A percentile compares a stretch with the other conserved stretches of the same genome.
phyloP scores from a whole-genome alignment of 192 early-diverging fungal species.

The Entomortierella parvispora region DNA sequence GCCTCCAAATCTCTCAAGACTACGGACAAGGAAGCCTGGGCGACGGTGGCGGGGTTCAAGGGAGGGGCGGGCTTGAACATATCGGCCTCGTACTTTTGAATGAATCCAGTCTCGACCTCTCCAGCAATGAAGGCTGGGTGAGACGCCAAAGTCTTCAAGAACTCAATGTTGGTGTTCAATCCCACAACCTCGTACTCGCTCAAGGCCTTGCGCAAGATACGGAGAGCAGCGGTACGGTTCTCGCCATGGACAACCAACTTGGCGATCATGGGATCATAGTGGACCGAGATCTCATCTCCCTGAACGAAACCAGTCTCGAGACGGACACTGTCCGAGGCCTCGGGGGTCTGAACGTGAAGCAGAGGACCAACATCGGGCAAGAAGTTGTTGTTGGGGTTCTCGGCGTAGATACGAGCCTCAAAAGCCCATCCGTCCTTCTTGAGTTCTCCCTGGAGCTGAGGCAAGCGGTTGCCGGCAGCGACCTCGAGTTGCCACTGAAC shows the following conservation, averaged over 20 bases:
- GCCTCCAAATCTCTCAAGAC: slow-evolving; percentile 50
- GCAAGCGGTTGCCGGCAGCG: slow-evolving; percentile 90
- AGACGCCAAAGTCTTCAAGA: slow-evolving; percentile 79
- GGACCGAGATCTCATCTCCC: slow-evolving; percentile 91
- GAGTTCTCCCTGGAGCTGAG: slow-evolving; percentile 76
- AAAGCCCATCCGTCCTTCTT: slow-evolving; percentile 88
- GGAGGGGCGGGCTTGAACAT: slow-evolving; percentile 40
- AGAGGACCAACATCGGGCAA: slow-evolving; percentile 94
- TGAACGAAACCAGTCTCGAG: slow-evolving; percentile 93
- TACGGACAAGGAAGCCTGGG: slow-evolving; percentile 69
- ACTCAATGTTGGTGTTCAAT: slow-evolving; percentile 92
- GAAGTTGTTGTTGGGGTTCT: slow-evolving; percentile 90
- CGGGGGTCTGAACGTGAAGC: slow-evolving; percentile 78
- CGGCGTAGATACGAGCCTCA: slow-evolving; percentile 97
- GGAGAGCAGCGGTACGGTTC: slow-evolving; percentile 85
- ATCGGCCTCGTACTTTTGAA: slow-evolving; percentile 66
- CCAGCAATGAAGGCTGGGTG: slow-evolving; percentile 88
- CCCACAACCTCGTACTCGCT: slow-evolving; percentile 91
- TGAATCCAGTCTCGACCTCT: slow-evolving; percentile 95
- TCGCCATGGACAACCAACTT: slow-evolving; percentile 90
- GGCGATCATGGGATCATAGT: slow-evolving; percentile 97
- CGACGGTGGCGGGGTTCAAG: slow-evolving; percentile 61
- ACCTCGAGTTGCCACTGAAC: slow-evolving; percentile 97
- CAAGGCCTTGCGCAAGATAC: slow-evolving; percentile 82
- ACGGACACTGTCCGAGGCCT: slow-evolving; percentile 70